Evolutionary conservation across 2,329 filamentous ascomycete genomes (phyloP).

Genomic region (Emergomyces orientalis): DNA sequence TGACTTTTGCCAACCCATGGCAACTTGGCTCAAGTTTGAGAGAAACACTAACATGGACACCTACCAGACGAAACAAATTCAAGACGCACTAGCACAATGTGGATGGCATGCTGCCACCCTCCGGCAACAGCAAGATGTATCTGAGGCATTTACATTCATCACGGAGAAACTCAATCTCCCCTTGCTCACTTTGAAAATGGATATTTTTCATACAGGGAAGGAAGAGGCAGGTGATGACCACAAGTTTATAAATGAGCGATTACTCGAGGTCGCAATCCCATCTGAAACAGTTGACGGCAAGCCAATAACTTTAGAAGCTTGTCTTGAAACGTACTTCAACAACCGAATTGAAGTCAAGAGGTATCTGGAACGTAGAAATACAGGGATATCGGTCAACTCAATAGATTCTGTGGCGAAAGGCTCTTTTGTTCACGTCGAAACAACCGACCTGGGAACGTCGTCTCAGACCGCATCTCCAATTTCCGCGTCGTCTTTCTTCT

Average conservation of each 20-base stretch:
- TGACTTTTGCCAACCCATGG: not conserved
- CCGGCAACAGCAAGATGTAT: slow-evolving; percentile 84
- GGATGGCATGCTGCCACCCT: slow-evolving; percentile 76
- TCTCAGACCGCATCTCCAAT: slow-evolving; percentile 27
- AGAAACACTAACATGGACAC: not conserved
- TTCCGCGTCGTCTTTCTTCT: slow-evolving; percentile 18
- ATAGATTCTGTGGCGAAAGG: slow-evolving; percentile 31
- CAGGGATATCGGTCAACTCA: slow-evolving; percentile 39
- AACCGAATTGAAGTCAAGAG: slow-evolving; percentile 81
- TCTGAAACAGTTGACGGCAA: slow-evolving; percentile 57
- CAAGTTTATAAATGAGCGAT: slow-evolving; percentile 83
- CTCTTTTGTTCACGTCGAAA: slow-evolving; percentile 34
- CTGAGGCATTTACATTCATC: slow-evolving; percentile 91
- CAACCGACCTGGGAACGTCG: slow-evolving; percentile 33
- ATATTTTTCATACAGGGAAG: slow-evolving; percentile 85
- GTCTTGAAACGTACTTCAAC: slow-evolving; percentile 91
- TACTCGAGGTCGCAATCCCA: slow-evolving; percentile 86
- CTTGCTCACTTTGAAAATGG: slow-evolving; percentile 81
- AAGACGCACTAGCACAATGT: slow-evolving; percentile 71
- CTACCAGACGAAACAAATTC: slow-evolving; percentile 64
- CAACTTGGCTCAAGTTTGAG: not conserved
- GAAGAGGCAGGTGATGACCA: slow-evolving; percentile 78
- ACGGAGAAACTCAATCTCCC: slow-evolving; percentile 82
- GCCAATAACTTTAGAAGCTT: slow-evolving; percentile 74
- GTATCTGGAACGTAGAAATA: slow-evolving; percentile 56